Percentiles rank a stretch among this genome's conserved stretches.
These are phyloP conservation scores for Datura wrightii DNA, from an alignment of 257 asterid species.

Conservation along the genomic window DNA sequence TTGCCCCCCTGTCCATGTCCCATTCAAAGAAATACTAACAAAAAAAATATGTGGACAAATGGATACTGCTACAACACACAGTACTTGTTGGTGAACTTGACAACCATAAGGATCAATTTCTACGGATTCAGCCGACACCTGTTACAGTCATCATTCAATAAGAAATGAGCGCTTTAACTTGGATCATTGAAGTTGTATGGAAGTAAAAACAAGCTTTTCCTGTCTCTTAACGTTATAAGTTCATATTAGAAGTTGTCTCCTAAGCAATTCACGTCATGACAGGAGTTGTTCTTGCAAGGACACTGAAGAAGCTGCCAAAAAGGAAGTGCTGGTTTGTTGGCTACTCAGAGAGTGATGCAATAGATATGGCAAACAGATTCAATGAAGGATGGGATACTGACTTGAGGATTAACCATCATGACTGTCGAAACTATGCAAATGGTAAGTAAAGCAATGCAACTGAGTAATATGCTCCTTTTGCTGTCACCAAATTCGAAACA, in stretches of 20 bases:
- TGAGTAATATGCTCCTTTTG: neutral
- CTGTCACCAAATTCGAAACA: neutral
- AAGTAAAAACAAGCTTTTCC: neutral
- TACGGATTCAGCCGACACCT: neutral
- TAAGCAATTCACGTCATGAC: constrained; percentile 28
- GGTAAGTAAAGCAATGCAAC: constrained; percentile 39
- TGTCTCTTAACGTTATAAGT: constrained; percentile 8
- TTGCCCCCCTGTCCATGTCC: no score
- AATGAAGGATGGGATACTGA: constrained; percentile 63
- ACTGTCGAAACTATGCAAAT: constrained; percentile 71
- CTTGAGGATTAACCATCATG: constrained; percentile 67
- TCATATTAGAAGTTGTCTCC: neutral
- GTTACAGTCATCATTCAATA: neutral
- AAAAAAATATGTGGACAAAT: neutral
- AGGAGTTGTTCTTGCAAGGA: constrained; percentile 67
- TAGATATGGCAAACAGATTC: constrained; percentile 50
- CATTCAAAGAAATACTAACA: no score
- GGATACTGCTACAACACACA: neutral
- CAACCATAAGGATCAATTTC: neutral
- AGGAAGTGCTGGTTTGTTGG: constrained; percentile 83
- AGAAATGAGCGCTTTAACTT: neutral
- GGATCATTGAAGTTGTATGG: neutral
- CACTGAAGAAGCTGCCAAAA: constrained; percentile 57
- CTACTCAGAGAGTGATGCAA: constrained; percentile 46
- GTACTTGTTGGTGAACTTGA: neutral